These are phyloP conservation scores for Wickerhamomyces chambardii DNA, from an alignment of 805 yeast species.

Conservation along the genomic window DNA sequence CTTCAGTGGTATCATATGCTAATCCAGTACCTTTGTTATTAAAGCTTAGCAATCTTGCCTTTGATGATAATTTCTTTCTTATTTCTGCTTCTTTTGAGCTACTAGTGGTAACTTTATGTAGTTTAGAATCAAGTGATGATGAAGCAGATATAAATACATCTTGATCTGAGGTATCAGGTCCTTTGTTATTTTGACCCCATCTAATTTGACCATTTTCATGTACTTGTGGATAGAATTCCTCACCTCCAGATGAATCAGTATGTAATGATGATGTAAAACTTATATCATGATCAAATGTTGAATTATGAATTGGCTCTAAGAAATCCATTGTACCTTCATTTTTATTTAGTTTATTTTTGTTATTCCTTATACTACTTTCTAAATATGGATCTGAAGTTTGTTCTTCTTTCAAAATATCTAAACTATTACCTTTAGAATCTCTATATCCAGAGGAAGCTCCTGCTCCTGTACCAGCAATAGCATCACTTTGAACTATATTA, in stretches of 20 bases:
- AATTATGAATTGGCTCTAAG: not conserved
- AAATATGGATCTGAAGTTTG: slow-evolving; percentile 6
- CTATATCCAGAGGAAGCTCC: no score
- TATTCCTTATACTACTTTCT: no score
- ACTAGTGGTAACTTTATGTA: not conserved
- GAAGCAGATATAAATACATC: slow-evolving; percentile 10
- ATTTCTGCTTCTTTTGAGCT: no score
- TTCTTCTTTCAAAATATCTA: slow-evolving; percentile 17
- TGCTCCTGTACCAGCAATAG: no score
- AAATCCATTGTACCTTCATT: not conserved
- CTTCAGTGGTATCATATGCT: slow-evolving; percentile 23
- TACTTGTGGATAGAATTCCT: slow-evolving; percentile 16
- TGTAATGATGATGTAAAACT: slow-evolving; percentile 10
- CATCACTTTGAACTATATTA: slow-evolving; percentile 15
- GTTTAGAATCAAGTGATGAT: slow-evolving; percentile 8
- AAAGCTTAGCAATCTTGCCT: slow-evolving; percentile 27
- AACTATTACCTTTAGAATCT: slow-evolving; percentile 12
- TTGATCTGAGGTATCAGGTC: not conserved
- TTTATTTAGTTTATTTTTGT: not conserved
- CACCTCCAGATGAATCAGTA: slow-evolving; percentile 8
- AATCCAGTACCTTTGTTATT: slow-evolving; percentile 22
- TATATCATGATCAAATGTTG: slow-evolving; percentile 5
- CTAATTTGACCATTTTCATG: slow-evolving; percentile 9
- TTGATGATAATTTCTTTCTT: no score
- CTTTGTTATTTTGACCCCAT: slow-evolving; percentile 12